phyloP scores from a whole-genome alignment of 768 basidiomycete genomes.

The Calocera cornea region DNA sequence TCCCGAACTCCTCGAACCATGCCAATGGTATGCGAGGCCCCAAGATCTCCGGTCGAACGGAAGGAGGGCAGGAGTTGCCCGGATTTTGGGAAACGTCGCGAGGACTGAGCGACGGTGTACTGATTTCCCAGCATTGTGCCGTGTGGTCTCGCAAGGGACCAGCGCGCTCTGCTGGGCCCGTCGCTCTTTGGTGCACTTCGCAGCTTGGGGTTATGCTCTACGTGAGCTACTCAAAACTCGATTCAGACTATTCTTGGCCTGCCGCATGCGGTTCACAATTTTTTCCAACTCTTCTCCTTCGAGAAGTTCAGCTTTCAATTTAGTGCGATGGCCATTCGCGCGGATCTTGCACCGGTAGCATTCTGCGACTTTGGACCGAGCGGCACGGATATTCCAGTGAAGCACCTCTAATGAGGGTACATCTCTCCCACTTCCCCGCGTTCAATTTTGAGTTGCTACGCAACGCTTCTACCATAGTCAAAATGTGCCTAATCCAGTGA shows the following conservation, averaged over 20 bases:
- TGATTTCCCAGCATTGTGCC: not conserved
- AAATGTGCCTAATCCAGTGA: too few species aligned
- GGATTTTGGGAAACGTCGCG: constrained; percentile 5
- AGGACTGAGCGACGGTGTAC: not conserved
- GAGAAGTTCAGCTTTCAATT: not conserved
- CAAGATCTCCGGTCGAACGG: not conserved
- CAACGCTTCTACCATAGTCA: too few species aligned
- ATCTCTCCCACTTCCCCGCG: not conserved
- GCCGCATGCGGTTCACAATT: not conserved
- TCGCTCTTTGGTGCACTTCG: constrained; percentile 3
- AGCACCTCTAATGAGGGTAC: not conserved
- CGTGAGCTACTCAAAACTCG: constrained; percentile 3
- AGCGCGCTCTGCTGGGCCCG: not conserved
- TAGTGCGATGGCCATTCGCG: too few species aligned
- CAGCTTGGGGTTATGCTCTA: constrained; percentile 2
- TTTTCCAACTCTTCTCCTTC: not conserved
- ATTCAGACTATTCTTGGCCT: constrained; percentile 4
- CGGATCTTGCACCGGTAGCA: not conserved
- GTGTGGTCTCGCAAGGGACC: constrained; percentile 2
- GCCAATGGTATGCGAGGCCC: not conserved
- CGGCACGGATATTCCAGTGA: not conserved
- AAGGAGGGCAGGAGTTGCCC: not conserved
- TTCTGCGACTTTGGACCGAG: not conserved
- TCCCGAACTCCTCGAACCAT: not conserved
- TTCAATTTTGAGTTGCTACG: too few species aligned